Percentiles rank a stretch among this genome's conserved stretches.
Evolutionary conservation across 768 basidiomycete species (phyloP).

Genomic region (Saitozyma sp.): DNA sequence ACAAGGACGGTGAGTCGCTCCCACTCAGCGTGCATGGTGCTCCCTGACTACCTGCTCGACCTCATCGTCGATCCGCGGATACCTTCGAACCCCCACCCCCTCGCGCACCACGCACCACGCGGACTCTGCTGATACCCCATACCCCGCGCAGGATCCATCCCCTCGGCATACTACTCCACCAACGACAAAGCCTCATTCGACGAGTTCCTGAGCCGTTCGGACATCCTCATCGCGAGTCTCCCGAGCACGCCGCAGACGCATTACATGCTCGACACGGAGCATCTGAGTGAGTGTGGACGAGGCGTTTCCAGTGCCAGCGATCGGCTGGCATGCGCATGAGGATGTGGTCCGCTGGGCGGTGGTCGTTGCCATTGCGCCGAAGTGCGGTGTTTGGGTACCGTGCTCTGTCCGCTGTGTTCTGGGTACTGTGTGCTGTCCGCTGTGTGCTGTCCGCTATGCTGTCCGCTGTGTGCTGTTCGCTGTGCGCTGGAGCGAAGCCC

Average conservation of each 20-base stretch:
- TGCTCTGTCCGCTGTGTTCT: no score
- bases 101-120: neutral
- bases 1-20: conserved; percentile 42
- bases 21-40: neutral
- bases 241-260: conserved; percentile 45
- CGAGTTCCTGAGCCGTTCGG: conserved; percentile 41
- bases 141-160: conserved; percentile 36
- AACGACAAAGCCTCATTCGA: conserved; percentile 41
- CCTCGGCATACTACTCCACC: conserved; percentile 45
- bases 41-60: no score
- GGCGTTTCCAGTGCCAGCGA: no score
- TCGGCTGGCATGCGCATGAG: neutral
- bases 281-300: conserved; percentile 40
- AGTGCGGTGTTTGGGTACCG: no score
- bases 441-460: no score
- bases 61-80: no score
- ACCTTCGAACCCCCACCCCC: neutral
- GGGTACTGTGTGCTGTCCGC: no score
- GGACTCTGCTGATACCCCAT: neutral
- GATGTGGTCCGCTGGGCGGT: neutral
- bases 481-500: neutral
- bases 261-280: conserved; percentile 33
- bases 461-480: no score
- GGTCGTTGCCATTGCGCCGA: no score
- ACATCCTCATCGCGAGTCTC: conserved; percentile 50